phyloP scores from a whole-genome alignment of 1,284 basidiomycete genomes.

The Ceratobasidium sp. region DNA sequence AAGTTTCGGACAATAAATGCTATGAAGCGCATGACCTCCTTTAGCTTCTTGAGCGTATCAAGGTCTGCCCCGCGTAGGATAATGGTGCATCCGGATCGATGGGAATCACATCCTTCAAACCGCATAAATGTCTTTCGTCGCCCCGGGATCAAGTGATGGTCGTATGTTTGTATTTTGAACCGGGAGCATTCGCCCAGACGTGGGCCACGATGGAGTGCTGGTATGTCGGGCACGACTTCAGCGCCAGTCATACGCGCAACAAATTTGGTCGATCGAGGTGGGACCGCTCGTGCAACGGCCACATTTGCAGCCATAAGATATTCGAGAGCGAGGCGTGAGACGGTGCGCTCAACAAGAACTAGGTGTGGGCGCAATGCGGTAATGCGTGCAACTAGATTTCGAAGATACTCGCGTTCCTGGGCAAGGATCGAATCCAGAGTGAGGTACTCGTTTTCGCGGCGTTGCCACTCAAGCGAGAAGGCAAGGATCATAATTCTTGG shows the following conservation, averaged over 20 bases:
- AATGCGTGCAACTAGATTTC: slow-evolving; percentile 86
- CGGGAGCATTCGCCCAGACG: slow-evolving; percentile 87
- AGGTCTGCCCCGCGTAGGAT: slow-evolving; percentile 88
- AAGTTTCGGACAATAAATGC: slow-evolving; percentile 89
- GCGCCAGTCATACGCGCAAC: slow-evolving; percentile 94
- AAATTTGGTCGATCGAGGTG: slow-evolving; percentile 83
- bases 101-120: slow-evolving; percentile 86
- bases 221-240: slow-evolving; percentile 93
- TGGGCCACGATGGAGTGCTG: slow-evolving; percentile 89
- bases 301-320: slow-evolving; percentile 87
- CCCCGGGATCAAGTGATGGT: slow-evolving; percentile 88
- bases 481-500: slow-evolving; percentile 95
- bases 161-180: slow-evolving; percentile 91
- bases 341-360: slow-evolving; percentile 89
- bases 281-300: slow-evolving; percentile 88
- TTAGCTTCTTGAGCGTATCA: slow-evolving; percentile 79
- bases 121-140: slow-evolving; percentile 95
- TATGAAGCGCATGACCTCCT: slow-evolving; percentile 90
- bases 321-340: slow-evolving; percentile 90
- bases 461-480: slow-evolving; percentile 93
- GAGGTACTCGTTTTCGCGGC: slow-evolving; percentile 92
- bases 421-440: slow-evolving; percentile 90
- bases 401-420: slow-evolving; percentile 94
- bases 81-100: slow-evolving; percentile 92
- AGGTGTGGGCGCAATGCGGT: slow-evolving; percentile 90